Base-by-base conservation (phyloP, 257 asterid genomes). In the Ligustrum vulgare region DNA sequence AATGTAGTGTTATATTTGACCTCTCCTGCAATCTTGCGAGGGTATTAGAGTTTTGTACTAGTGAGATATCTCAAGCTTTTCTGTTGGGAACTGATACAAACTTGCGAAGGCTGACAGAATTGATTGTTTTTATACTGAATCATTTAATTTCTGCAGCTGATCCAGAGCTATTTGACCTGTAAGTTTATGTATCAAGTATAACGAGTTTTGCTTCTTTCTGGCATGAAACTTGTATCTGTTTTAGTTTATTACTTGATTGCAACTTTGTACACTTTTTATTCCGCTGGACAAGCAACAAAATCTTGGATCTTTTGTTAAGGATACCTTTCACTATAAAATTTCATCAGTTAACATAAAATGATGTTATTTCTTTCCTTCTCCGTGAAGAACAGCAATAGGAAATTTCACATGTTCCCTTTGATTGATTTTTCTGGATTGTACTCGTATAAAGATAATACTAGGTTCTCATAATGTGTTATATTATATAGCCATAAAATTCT, bases 21-120 rank as follows among this genome's bases (percentile, higher is more conserved):
- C 94, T 90, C 64, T 92, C 94, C 41, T 94, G 97, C 88, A 94
- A 92, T 81, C 96, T 92, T 74, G 98, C 97, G 32, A 90, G 97
- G 81, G 89, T 94, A 23, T 75, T 94, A 74, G 98, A 94, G 75
- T 94, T 94, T 75, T 92, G 97, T 74, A 91, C 98, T 49, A 87
- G 80, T 49, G 97, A 91, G 82, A 86, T 94, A 74, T 97, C 98
- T 76, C 96, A 84, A 84, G 95, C 93, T 28, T 92, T 91, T 79
- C 87, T 94, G 39, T 80, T 85, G 1, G 98, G 97, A 76, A 84
- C 72, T 39, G 98, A 91, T 81, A 92, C 97, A 51, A 94, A 94
- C 77, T 75, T 92, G 75, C 86, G 90, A 72, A 88, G 98, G 89
- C 91, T 94, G 81, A 90, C 93, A 36, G 98, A 94, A 82, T 83